Evolutionary conservation across 2,329 filamentous ascomycete genomes (phyloP).

Genomic region (Diaporthe caulivora): DNA sequence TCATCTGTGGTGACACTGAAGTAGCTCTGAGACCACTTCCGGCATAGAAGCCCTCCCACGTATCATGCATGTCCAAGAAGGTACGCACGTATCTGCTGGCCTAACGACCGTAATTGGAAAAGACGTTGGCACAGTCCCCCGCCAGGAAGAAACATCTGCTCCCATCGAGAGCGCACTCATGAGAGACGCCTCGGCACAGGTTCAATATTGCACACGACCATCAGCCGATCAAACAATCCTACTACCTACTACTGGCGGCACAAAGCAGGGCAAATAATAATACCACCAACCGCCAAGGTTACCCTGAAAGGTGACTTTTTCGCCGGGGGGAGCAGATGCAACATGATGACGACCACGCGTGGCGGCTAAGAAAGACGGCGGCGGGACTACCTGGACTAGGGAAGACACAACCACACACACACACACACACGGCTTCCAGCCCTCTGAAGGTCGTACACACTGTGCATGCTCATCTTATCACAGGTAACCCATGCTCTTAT

Average conservation of each 20-base stretch:
- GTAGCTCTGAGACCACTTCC: not conserved
- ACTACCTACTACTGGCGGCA: conserved; percentile 6
- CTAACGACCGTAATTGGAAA: not conserved
- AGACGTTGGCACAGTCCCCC: not conserved
- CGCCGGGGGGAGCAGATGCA: not conserved
- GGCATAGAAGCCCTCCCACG: not conserved
- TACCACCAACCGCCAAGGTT: conserved; percentile 1
- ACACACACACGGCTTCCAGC: no score
- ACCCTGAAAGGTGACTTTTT: not conserved
- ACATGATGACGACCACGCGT: conserved; percentile 21
- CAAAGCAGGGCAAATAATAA: no score
- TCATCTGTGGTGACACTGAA: not conserved
- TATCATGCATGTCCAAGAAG: no score
- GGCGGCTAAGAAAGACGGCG: conserved; percentile 11
- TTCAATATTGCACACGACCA: no score
- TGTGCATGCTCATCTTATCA: not conserved
- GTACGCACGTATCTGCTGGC: not conserved
- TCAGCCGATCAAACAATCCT: no score
- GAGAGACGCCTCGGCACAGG: no score
- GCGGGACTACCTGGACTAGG: not conserved
- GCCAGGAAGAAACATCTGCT: not conserved
- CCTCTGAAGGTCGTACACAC: no score
- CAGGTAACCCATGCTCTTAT: not conserved
- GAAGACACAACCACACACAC: no score
- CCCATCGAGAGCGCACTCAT: no score